These are phyloP conservation scores for Globisporangium nagaii DNA, from an alignment of 352 stramenopile genomes.

Conservation along the genomic window DNA sequence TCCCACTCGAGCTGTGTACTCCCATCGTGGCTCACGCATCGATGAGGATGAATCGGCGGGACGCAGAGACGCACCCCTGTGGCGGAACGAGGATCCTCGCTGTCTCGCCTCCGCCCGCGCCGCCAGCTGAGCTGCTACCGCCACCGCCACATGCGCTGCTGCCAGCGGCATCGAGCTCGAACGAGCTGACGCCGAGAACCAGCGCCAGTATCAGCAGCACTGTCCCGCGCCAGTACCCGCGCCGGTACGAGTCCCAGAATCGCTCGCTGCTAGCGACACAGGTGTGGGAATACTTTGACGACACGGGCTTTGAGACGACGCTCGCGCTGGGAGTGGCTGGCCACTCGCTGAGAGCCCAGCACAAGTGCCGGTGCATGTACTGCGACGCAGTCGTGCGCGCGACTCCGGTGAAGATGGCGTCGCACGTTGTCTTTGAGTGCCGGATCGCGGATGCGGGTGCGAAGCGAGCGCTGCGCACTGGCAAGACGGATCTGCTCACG, in stretches of 20 bases:
- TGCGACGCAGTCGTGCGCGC: conserved; percentile 2
- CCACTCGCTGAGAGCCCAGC: background rate
- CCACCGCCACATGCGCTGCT: background rate
- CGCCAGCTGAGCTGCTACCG: background rate
- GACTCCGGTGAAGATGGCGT: conserved; percentile 8
- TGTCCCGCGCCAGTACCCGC: background rate
- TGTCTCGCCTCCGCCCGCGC: background rate
- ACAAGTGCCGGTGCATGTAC: conserved; percentile 11
- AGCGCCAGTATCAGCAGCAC: background rate
- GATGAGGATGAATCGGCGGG: background rate
- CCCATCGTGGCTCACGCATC: background rate
- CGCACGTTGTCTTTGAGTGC: conserved; percentile 6
- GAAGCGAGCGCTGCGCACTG: conserved; percentile 3
- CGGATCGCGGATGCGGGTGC: conserved; percentile 6
- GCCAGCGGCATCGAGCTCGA: background rate
- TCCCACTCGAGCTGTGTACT: background rate
- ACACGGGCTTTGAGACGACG: background rate
- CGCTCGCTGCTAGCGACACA: background rate
- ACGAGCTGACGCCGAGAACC: background rate
- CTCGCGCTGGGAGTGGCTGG: background rate
- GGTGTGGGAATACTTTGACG: conserved; percentile 10
- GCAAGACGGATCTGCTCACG: background rate
- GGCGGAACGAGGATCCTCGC: background rate
- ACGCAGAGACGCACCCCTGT: background rate
- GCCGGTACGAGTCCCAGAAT: background rate